phyloP scores from a whole-genome alignment of 1,284 basidiomycete species.

The Ganoderma leucocontextum region DNA sequence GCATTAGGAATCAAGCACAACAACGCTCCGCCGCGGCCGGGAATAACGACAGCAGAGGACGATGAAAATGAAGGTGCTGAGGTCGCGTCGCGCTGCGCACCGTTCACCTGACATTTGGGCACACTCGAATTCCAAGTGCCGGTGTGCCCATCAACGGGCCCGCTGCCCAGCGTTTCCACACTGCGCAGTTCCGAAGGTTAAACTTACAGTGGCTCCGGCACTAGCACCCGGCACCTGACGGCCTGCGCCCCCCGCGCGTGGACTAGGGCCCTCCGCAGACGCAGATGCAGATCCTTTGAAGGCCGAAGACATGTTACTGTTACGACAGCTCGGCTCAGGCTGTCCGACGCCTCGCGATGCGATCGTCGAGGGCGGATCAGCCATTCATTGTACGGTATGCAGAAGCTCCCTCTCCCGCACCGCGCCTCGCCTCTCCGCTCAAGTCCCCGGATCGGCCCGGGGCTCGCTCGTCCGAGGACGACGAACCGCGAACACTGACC shows the following conservation, averaged over 20 bases:
- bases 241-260: background rate
- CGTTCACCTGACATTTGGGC: background rate
- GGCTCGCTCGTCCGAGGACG: background rate
- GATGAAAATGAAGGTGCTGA: background rate
- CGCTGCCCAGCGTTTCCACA: slow-evolving; percentile 1
- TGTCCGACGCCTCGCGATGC: background rate
- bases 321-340: slow-evolving; percentile 1
- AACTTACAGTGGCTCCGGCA: background rate
- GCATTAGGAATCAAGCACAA: background rate
- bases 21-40: background rate
- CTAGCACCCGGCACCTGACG: background rate
- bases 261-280: background rate
- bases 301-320: background rate
- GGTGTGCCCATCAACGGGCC: background rate
- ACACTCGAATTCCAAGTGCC: background rate
- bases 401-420: background rate
- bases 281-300: background rate
- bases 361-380: background rate
- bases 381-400: background rate
- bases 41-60: background rate
- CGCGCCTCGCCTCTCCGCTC: background rate
- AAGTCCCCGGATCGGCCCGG: background rate
- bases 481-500: too few species aligned
- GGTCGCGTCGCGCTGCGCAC: background rate
- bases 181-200: background rate